These are phyloP conservation scores for Clarireedia paspali DNA, from an alignment of 2,329 filamentous ascomycete species.

Conservation along the genomic window DNA sequence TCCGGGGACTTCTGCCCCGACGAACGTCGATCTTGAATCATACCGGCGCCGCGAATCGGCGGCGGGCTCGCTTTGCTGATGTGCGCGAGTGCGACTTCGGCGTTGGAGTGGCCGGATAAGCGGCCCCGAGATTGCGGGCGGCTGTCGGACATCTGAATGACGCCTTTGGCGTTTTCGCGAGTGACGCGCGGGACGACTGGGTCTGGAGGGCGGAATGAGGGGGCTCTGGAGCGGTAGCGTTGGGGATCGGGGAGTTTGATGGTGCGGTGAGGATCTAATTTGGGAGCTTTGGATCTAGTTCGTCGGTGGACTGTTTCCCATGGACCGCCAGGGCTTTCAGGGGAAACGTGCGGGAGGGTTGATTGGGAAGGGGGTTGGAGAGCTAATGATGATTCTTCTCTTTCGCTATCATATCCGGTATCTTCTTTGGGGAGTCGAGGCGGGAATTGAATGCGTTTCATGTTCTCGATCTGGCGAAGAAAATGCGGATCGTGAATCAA, in stretches of 20 bases:
- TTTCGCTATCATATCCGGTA: constrained; percentile 25
- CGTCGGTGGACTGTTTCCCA: constrained; percentile 19
- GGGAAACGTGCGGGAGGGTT: background rate
- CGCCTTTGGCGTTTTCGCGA: constrained; percentile 22
- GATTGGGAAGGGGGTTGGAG: background rate
- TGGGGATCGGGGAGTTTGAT: constrained; percentile 36
- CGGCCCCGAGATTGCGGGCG: constrained; percentile 18
- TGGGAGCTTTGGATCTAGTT: constrained; percentile 15
- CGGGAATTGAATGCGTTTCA: constrained; percentile 12
- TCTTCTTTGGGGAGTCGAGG: constrained; percentile 17
- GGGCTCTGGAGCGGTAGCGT: constrained; percentile 36
- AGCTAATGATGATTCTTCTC: constrained; percentile 22
- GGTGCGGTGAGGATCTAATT: constrained; percentile 33
- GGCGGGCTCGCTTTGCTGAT: constrained; percentile 35
- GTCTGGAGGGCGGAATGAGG: constrained; percentile 31
- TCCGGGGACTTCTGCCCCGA: constrained; percentile 13
- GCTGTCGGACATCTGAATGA: constrained; percentile 13
- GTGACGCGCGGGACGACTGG: constrained; percentile 21
- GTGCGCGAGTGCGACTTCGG: constrained; percentile 36
- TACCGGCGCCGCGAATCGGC: constrained; percentile 24
- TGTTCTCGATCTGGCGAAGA: constrained; percentile 7
- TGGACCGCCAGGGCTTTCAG: constrained; percentile 17
- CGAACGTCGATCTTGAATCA: constrained; percentile 22
- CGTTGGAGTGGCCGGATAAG: constrained; percentile 30
- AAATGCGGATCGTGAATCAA: constrained; percentile 18